Evolutionary conservation across 768 basidiomycete genomes (phyloP), one percentile per base, ranked within the genome.

Genomic region (Boletus rubroflammeus): DNA sequence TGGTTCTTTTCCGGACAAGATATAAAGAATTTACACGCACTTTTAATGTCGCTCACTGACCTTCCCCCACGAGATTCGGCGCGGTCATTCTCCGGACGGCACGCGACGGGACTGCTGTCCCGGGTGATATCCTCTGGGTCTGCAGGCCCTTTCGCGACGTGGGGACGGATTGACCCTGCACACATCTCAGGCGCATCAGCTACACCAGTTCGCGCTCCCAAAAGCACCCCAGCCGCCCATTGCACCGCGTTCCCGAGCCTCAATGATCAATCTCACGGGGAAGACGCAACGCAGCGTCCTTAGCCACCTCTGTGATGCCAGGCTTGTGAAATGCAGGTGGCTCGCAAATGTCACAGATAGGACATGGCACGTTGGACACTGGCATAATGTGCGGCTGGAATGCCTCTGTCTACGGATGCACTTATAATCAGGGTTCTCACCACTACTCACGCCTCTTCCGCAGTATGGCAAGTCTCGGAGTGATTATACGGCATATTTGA

Each of bases 341-440:
- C 45, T 54, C 23, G 23, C 23, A 25, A 25, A 4, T 25, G 23
- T 25, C 23, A 25, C 25, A 17, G 25, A 42, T 35, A 25, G 23
- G 4, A 25, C 26, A 26, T 25, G 8, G 29, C 42, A 29, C 29
- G 21, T 14, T n/a, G 29, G 29, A 39, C 25, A n/a, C n/a, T n/a
- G n/a, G n/a, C n/a, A 17, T 39, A 54, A 55, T 46, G 32, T 32
- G 38, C 32, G 44, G 23, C 57, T 78, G 29, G 67, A 73, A 28
- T 52, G 41, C 43, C 53, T 78, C 13, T 62, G 59, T 25, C 63
- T 80, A 6, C 65, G 67, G 42, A 66, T 78, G 58, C 70, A 75
- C 57, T 73, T 75, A 19, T 75, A 73, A 51, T 51, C 67, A 14
- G 57, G 53, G 31, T 29, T 45, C 13, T 19, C 23, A n/a, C 26